phyloP scores from a whole-genome alignment of 2,329 filamentous ascomycete genomes.

The Pezicula neosporulosa region DNA sequence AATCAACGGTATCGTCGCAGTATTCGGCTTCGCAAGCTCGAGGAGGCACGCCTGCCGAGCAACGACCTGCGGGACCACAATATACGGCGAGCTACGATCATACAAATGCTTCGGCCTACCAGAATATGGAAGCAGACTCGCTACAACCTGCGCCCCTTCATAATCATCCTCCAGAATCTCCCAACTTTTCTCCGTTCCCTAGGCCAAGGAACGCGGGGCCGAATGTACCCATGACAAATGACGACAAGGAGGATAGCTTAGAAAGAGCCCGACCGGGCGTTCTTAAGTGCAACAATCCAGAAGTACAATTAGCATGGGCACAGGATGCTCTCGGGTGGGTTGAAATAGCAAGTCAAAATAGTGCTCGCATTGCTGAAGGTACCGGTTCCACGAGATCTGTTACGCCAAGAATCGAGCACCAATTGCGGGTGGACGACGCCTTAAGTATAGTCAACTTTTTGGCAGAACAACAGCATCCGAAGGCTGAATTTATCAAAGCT shows the following conservation, averaged over 20 bases:
- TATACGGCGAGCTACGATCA: conserved; percentile 28
- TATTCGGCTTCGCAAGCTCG: conserved; percentile 15
- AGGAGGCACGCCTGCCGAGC: background rate
- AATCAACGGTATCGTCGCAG: conserved; percentile 15
- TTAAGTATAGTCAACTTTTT: conserved; percentile 90
- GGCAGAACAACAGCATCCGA: conserved; percentile 86
- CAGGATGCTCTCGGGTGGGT: conserved; percentile 88
- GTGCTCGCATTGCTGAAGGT: conserved; percentile 38
- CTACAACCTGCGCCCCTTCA: background rate
- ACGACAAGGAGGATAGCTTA: conserved; percentile 87
- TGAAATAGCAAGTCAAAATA: conserved; percentile 76
- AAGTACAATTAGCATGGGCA: conserved; percentile 96
- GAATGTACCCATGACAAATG: conserved; percentile 89
- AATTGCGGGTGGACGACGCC: conserved; percentile 84
- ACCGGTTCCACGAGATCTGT: conserved; percentile 54
- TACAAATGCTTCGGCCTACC: conserved; percentile 29
- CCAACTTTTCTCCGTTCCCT: conserved; percentile 89
- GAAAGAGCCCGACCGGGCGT: conserved; percentile 82
- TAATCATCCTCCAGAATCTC: conserved; percentile 35
- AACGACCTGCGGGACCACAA: conserved; percentile 14
- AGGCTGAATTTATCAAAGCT: conserved; percentile 88
- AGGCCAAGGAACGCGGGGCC: conserved; percentile 74
- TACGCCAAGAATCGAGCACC: conserved; percentile 85
- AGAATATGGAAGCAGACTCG: conserved; percentile 22
- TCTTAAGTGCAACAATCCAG: conserved; percentile 88